Evolutionary conservation across 164 flowering plant genomes (phyloP).

Genomic region (Aristolochia californica): DNA sequence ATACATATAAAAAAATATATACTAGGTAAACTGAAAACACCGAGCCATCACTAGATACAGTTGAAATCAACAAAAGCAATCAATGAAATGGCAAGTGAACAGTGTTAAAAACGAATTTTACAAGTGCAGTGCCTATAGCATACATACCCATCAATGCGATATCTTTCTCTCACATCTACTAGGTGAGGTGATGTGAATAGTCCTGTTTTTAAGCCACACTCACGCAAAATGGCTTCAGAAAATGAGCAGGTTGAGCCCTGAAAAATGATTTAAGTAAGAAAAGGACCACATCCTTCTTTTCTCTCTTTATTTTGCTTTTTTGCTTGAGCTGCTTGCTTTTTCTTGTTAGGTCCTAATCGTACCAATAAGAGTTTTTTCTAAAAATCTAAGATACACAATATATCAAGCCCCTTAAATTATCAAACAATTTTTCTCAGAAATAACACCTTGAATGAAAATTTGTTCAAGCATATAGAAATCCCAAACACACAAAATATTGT

Average conservation of each 20-base stretch:
- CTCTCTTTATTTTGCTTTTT: neutral
- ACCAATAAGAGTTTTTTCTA: neutral
- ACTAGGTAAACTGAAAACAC: neutral
- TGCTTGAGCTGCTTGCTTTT: neutral
- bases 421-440: no score
- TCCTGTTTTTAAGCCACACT: constrained; percentile 85
- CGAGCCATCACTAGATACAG: neutral
- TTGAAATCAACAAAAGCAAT: neutral
- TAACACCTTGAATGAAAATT: no score
- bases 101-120: neutral
- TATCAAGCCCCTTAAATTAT: no score
- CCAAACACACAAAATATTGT: no score
- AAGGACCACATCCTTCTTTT: neutral
- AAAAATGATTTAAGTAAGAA: constrained; percentile 15
- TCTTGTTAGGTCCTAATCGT: neutral
- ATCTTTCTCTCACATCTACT: constrained; percentile 86
- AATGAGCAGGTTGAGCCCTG: constrained; percentile 94
- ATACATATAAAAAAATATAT: constrained; percentile 1
- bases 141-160: constrained; percentile 72
- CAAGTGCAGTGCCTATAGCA: constrained; percentile 1
- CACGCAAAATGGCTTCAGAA: constrained; percentile 71
- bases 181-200: constrained; percentile 90
- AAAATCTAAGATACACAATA: no score
- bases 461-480: no score
- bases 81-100: neutral